Base-by-base conservation (phyloP, 2,329 filamentous ascomycete species). In the Cytospora chrysosperma region DNA sequence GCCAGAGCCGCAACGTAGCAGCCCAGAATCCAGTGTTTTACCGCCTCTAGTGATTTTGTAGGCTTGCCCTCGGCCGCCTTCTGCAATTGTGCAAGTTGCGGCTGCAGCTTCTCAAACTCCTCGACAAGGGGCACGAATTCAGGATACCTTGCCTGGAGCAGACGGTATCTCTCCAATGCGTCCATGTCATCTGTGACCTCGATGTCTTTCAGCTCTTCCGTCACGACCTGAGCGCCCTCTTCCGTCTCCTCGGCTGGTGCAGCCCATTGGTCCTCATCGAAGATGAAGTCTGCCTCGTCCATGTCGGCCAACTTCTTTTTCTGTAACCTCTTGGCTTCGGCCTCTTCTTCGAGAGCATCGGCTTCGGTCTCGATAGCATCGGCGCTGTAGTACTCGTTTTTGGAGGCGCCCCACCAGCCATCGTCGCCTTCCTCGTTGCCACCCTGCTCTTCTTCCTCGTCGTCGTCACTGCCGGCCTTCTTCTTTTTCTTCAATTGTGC, bases 361-460 rank as follows among this genome's bases (percentile, higher is more conserved):
- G 79, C 83, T 73, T 88, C 85, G 7, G 85, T 87, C 71, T 87
- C 84, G 68, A 85, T 82, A 30, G 82, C 77, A 75, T 99, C 94
- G 69, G 92, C 91, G 78, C 96, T 85, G 77, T 99, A 99, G 78
- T 97, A 96, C 70, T 97, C 94, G 66, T 90, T 90, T 74, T 87
- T 94, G 2, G 91, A 93, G 5, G 89, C 85, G 32, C 94, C 95
- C 93, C 95, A 98, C 73, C 88, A 93, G 50, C 86, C 87, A 58
- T 87, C 82, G 50, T 86, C 86, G 3, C 79, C 80, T 30, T 84
- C 82, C 21, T 83, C 85, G 3, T 81, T 83, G 43, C 83, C 78
- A 61, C 81, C 82, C 26, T 81, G 72, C 9, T 74, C 77, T 12
- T 73, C 73, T 52, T 73, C 73, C 7, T 75, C 82, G 59, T 87